phyloP scores from a whole-genome alignment of 164 flowering plant genomes.

The Magnolia sinica region DNA sequence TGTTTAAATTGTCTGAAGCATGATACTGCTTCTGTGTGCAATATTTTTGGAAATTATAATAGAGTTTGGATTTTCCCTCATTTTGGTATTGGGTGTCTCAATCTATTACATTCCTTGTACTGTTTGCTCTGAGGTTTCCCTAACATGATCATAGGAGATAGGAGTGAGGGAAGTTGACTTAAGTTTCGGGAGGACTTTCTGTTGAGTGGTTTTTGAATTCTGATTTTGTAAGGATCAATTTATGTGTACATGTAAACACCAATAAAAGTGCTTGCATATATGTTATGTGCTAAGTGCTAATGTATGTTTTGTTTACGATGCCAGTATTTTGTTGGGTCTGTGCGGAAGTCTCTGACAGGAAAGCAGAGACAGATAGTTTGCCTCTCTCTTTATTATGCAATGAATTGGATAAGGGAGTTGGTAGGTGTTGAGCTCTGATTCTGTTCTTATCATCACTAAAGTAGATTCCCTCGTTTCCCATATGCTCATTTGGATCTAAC shows the following conservation, averaged over 20 bases:
- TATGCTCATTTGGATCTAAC: background rate
- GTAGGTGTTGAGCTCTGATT: conserved; percentile 29
- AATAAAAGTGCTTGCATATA: no score
- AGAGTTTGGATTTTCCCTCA: background rate
- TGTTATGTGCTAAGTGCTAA: conserved; percentile 4
- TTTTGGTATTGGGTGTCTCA: background rate
- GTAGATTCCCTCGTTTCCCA: background rate
- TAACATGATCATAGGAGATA: no score
- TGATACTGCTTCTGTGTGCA: no score
- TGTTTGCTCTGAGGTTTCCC: background rate
- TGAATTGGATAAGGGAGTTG: conserved; percentile 82
- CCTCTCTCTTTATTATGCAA: conserved; percentile 69
- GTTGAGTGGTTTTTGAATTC: no score
- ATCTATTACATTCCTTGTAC: background rate
- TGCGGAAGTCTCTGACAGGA: conserved; percentile 46
- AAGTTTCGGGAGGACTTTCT: no score
- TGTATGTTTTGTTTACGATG: conserved; percentile 15
- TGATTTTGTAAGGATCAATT: background rate
- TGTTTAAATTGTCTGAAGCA: no score
- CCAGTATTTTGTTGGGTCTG: conserved; percentile 53
- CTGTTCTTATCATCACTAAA: conserved; percentile 2
- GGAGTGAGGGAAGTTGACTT: no score
- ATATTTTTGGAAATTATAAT: no score
- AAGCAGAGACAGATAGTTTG: conserved; percentile 64
- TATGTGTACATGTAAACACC: background rate